Evolutionary conservation across 805 yeast genomes (phyloP).

Genomic region (Metschnikowia similis): DNA sequence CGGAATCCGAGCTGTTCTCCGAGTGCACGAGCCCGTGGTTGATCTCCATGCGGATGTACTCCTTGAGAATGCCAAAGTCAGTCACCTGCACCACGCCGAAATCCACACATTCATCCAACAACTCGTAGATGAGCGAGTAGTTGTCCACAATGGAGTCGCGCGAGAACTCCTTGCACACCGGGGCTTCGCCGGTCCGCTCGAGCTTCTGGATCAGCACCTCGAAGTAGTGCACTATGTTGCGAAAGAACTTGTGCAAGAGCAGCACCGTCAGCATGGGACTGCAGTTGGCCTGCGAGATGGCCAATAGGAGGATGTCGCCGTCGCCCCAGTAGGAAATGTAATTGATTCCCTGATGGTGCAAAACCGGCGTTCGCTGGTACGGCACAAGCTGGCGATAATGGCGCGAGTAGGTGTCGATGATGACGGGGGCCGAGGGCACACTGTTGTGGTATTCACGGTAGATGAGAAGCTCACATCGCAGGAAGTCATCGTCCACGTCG

Average conservation of each 20-base stretch:
- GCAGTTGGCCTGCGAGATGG: conserved; percentile 42
- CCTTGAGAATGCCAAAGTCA: conserved; percentile 71
- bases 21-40: conserved; percentile 14
- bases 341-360: conserved; percentile 46
- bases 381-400: conserved; percentile 16
- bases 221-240: conserved; percentile 27
- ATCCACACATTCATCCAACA: conserved; percentile 88
- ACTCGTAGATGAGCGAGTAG: conserved; percentile 67
- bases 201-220: conserved; percentile 2
- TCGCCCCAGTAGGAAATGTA: conserved; percentile 50
- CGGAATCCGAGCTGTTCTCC: conserved; percentile 5
- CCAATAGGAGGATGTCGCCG: conserved; percentile 40
- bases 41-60: conserved; percentile 62
- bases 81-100: conserved; percentile 84
- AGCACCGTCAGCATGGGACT: conserved; percentile 56
- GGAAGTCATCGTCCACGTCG: conserved; percentile 19
- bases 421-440: conserved; percentile 21
- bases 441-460: conserved; percentile 32
- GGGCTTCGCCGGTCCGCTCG: background rate
- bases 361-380: conserved; percentile 35
- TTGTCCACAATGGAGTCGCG: conserved; percentile 65
- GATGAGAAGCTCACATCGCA: conserved; percentile 29
- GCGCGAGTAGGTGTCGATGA: conserved; percentile 25
- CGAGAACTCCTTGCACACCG: background rate
- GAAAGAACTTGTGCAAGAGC: conserved; percentile 44